Evolutionary conservation across 1,284 basidiomycete genomes (phyloP).

Genomic region (Apiotrichum domesticum): DNA sequence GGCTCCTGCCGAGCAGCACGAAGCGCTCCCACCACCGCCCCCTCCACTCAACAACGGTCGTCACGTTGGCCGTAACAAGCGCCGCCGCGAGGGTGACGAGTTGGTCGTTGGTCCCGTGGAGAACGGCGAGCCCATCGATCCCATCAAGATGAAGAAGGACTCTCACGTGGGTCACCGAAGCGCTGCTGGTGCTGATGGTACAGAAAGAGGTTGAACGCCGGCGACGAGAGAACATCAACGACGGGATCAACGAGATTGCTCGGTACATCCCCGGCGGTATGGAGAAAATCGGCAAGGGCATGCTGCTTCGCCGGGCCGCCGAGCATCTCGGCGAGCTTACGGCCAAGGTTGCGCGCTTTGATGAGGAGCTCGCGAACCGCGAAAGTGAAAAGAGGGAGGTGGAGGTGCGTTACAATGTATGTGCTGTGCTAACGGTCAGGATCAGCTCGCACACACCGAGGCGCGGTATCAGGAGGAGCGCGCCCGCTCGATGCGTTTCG

Average conservation of each 20-base stretch:
- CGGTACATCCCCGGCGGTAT: conserved; percentile 74
- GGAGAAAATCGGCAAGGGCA: conserved; percentile 39
- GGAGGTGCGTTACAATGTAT: conserved; percentile 21
- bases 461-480: conserved; percentile 28
- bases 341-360: conserved; percentile 13
- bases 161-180: conserved; percentile 32
- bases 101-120: conserved; percentile 17
- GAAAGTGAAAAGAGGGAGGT: conserved; percentile 26
- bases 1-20: neutral
- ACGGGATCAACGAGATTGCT: conserved; percentile 87
- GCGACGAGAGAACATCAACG: conserved; percentile 88
- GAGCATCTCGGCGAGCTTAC: conserved; percentile 28
- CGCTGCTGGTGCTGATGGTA: neutral
- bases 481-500: conserved; percentile 26
- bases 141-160: conserved; percentile 38
- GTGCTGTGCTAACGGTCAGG: conserved; percentile 9
- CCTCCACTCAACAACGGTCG: neutral
- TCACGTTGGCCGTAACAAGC: conserved; percentile 11
- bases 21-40: neutral
- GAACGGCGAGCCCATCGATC: conserved; percentile 27
- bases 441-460: conserved; percentile 19
- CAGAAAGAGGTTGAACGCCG: conserved; percentile 97
- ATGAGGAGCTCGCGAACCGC: conserved; percentile 22
- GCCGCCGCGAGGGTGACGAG: conserved; percentile 19
- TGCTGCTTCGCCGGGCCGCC: conserved; percentile 30